Evolutionary conservation across 2,329 filamentous ascomycete genomes (phyloP), one percentile per base, ranked within the genome.

Genomic region (Sarocladiaceae sp.): DNA sequence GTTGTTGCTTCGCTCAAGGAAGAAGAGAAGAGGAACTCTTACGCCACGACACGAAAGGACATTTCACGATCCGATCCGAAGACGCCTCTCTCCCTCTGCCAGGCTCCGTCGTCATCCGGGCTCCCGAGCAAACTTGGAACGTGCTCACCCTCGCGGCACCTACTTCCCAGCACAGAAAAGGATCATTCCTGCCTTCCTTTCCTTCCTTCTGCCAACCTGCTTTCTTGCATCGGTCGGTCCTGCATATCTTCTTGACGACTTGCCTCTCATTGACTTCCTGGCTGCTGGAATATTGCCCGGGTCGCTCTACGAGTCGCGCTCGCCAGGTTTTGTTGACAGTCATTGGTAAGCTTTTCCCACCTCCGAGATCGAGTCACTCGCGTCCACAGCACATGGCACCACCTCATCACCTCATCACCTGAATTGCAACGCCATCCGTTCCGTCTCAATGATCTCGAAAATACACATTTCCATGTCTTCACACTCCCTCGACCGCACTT

Each of bases 281-380:
- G 64, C 68, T 70, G 67, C 67, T 70, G 67, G 65, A 70, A 70
- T 67, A 70, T 67, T 67, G 67, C 67, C 63, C 61, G 60, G 64
- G 64, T 59, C 46, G 36, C 28, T 53, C 35, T 52, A 57, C 55
- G 47, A 51, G 54, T 57, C 46, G 22, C 55, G 26, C 33, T 46
- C 25, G 18, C 36, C 18, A 7, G 39, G 33, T 28, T 37, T 47
- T 33, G 25, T 51, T 47, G 40, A 29, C 40, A 10, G 44, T 12
- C 44, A 31, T 33, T 12, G 54, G 54, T 53, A 57, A 57, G 46
- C 53, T 55, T 46, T 57, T 48, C 28, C 51, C 31, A n/a, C 37
- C 23, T 15, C 39, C 39, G 18, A n/a, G 20, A 44, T 26, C 40
- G 40, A 28, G 35, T 44, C 49, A 29, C 49, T 22, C 15, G 8